Conservation (phyloP, 2,329 filamentous ascomycete species). For the Lasiodiplodia gonubiensis region DNA sequence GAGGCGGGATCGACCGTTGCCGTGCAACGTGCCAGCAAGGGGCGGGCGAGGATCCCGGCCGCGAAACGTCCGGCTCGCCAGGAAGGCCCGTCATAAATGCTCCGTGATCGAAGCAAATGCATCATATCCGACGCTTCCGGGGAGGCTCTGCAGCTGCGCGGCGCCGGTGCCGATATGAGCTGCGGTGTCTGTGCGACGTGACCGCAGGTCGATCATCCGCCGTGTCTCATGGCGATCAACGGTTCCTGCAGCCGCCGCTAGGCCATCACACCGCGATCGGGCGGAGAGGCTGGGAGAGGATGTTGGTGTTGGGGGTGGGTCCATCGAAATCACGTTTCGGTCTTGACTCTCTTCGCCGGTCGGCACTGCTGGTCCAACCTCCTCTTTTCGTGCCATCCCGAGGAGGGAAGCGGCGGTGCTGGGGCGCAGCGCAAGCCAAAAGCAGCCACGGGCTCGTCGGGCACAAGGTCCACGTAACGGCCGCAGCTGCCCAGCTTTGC, state of each 20-base stretch:
- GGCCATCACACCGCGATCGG: background rate
- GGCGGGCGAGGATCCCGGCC: background rate
- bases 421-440: constrained; percentile 9
- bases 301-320: background rate
- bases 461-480: constrained; percentile 14
- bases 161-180: constrained; percentile 3
- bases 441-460: constrained; percentile 9
- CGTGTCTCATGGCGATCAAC: constrained; percentile 11
- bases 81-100: background rate
- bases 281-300: constrained; percentile 4
- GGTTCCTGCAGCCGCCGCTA: constrained; percentile 5
- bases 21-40: constrained; percentile 15
- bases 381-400: constrained; percentile 23
- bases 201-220: constrained; percentile 19
- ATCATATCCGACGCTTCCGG: constrained; percentile 2
- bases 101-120: background rate
- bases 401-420: background rate
- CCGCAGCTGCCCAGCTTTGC: constrained; percentile 12
- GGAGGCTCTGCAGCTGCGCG: constrained; percentile 17
- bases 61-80: background rate
- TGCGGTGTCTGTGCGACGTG: background rate
- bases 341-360: constrained; percentile 18
- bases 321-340: constrained; percentile 7
- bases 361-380: constrained; percentile 20
- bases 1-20: constrained; percentile 12